Conservation (phyloP, 2,329 filamentous ascomycete genomes). For the Dissoconium aciculare region DNA sequence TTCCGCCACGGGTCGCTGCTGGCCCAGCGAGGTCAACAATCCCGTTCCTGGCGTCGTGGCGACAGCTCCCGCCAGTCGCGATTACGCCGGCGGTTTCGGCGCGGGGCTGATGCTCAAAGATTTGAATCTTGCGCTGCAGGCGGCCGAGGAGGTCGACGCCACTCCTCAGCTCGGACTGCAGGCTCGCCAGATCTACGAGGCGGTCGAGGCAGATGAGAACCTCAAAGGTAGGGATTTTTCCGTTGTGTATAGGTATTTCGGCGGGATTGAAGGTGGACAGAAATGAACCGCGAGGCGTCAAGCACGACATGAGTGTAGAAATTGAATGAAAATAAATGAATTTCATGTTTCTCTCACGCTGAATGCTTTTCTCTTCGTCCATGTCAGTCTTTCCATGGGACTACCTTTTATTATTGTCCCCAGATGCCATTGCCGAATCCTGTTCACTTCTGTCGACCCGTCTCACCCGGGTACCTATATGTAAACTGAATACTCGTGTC, state of each 20-base stretch:
- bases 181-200: conserved; percentile 33
- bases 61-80: conserved; percentile 57
- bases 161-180: conserved; percentile 31
- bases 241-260: conserved; percentile 36
- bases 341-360: conserved; percentile 2
- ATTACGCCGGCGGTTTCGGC: conserved; percentile 44
- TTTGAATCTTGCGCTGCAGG: conserved; percentile 34
- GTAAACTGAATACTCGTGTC: too few species aligned
- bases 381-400: too few species aligned
- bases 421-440: too few species aligned
- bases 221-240: conserved; percentile 37
- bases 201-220: conserved; percentile 28
- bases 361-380: too few species aligned
- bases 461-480: too few species aligned
- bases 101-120: conserved; percentile 37
- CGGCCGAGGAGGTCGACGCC: conserved; percentile 30
- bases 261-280: conserved; percentile 15
- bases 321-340: background rate
- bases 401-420: too few species aligned
- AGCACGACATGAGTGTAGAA: background rate
- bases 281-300: too few species aligned
- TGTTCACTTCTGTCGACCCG: too few species aligned
- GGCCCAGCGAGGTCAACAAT: conserved; percentile 93
- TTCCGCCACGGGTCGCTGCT: conserved; percentile 83
- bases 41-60: conserved; percentile 75